phyloP scores from a whole-genome alignment of 1,284 basidiomycete species.

The Moniliophthora roreri region DNA sequence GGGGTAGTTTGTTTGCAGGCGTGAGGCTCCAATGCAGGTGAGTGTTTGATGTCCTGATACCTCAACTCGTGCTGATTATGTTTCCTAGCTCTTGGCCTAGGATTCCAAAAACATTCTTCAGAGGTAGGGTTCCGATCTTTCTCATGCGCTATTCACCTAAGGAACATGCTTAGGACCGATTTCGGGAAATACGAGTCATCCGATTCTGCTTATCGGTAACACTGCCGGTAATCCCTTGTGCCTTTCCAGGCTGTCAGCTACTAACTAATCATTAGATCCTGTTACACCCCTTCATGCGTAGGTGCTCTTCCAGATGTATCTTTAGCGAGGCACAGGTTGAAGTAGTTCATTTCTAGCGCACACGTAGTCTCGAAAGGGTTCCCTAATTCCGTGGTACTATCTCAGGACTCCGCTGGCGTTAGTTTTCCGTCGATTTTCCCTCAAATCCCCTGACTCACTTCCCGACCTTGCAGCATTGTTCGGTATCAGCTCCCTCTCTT shows the following conservation, averaged over 20 bases:
- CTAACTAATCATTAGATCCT: slow-evolving; percentile 3
- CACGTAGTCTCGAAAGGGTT: slow-evolving; percentile 8
- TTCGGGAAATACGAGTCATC: slow-evolving; percentile 14
- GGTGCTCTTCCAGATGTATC: not conserved
- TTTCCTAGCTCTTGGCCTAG: slow-evolving; percentile 10
- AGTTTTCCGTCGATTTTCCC: not conserved
- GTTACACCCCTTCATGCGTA: slow-evolving; percentile 8
- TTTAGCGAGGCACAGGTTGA: too few relatives aligned
- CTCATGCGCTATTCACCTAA: not conserved
- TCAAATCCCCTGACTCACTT: not conserved
- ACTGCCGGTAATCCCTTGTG: slow-evolving; percentile 11
- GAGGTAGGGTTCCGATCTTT: slow-evolving; percentile 4
- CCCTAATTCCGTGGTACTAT: slow-evolving; percentile 15
- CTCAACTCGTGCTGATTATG: too few relatives aligned
- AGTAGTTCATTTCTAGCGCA: slow-evolving; percentile 1
- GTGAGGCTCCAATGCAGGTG: too few relatives aligned
- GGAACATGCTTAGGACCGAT: slow-evolving; percentile 9
- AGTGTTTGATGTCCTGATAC: too few relatives aligned
- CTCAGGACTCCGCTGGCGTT: slow-evolving; percentile 14
- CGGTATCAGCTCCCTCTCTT: slow-evolving; percentile 13
- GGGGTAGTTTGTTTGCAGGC: too few relatives aligned
- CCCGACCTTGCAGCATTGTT: slow-evolving; percentile 10
- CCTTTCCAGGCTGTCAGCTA: not conserved
- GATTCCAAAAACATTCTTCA: slow-evolving; percentile 15
- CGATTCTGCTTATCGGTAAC: slow-evolving; percentile 15